phyloP scores from a whole-genome alignment of 177 flowering plant genomes.

The Tripterygium wilfordii region DNA sequence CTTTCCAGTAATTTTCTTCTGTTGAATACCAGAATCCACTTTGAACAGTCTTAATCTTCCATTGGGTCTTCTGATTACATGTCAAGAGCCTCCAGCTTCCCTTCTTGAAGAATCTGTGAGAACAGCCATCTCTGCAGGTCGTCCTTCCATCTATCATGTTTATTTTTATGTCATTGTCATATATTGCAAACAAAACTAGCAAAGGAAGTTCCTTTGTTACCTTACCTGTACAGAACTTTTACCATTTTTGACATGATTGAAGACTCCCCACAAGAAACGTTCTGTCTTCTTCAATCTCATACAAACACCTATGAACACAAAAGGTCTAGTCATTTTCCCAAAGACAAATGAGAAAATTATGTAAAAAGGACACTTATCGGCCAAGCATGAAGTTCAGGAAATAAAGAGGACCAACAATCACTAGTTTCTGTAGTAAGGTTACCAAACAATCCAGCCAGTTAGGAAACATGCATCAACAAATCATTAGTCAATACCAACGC shows the following conservation, averaged over 20 bases:
- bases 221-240: background rate
- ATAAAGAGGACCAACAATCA: too few species aligned
- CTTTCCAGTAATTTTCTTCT: too few species aligned
- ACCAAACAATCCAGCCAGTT: background rate
- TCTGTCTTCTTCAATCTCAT: constrained; percentile 6
- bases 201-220: background rate
- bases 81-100: background rate
- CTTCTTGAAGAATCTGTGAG: background rate
- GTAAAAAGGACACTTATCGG: background rate
- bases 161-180: constrained; percentile 23
- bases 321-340: background rate
- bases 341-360: background rate
- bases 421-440: too few species aligned
- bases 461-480: background rate
- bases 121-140: constrained; percentile 10
- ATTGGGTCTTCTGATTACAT: too few species aligned
- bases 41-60: too few species aligned
- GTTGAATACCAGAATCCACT: too few species aligned
- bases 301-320: constrained; percentile 1
- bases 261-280: constrained; percentile 31
- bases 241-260: constrained; percentile 8
- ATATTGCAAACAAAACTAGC: background rate
- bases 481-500: background rate
- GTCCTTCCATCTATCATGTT: constrained; percentile 30
- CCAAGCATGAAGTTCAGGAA: background rate